phyloP scores from a whole-genome alignment of 768 basidiomycete species.

The Rhodotorula paludigena region DNA sequence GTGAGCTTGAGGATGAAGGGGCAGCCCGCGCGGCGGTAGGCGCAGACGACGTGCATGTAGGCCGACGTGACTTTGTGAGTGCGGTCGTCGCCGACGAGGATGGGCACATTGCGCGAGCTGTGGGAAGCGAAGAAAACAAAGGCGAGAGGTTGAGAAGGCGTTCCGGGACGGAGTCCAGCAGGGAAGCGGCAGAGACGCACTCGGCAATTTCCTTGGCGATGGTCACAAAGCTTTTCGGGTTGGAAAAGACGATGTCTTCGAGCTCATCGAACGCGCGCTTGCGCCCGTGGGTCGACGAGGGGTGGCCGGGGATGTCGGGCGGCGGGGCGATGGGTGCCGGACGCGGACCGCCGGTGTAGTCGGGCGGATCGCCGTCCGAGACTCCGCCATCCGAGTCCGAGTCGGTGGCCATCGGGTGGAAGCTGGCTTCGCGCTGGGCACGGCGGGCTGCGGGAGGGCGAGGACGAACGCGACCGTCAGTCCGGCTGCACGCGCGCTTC shows the following conservation, averaged over 20 bases:
- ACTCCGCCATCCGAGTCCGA: slow-evolving; percentile 3
- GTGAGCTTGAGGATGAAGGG: slow-evolving; percentile 32
- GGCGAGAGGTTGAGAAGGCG: neutral
- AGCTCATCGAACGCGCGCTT: slow-evolving; percentile 32
- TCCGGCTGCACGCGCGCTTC: neutral
- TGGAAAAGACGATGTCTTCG: slow-evolving; percentile 34
- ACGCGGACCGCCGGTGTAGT: neutral
- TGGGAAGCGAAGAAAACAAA: too few species aligned
- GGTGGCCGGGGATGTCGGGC: neutral
- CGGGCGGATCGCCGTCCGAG: slow-evolving; percentile 33
- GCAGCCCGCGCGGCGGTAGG: slow-evolving; percentile 29
- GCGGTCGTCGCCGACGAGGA: slow-evolving; percentile 35
- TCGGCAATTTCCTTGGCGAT: slow-evolving; percentile 22
- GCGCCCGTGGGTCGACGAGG: too few species aligned
- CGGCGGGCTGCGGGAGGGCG: neutral
- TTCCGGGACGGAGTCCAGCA: neutral
- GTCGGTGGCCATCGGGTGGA: slow-evolving; percentile 20
- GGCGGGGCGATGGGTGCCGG: slow-evolving; percentile 6
- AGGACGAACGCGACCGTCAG: neutral
- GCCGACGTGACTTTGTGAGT: slow-evolving; percentile 32
- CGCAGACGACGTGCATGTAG: slow-evolving; percentile 38
- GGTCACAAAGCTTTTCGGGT: slow-evolving; percentile 21
- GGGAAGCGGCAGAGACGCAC: slow-evolving; percentile 6
- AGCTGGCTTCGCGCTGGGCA: neutral
- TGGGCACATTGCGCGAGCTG: slow-evolving; percentile 16